These are phyloP conservation scores for Cryptococcus sp. DNA, from an alignment of 1,284 basidiomycete genomes.

Conservation along the genomic window DNA sequence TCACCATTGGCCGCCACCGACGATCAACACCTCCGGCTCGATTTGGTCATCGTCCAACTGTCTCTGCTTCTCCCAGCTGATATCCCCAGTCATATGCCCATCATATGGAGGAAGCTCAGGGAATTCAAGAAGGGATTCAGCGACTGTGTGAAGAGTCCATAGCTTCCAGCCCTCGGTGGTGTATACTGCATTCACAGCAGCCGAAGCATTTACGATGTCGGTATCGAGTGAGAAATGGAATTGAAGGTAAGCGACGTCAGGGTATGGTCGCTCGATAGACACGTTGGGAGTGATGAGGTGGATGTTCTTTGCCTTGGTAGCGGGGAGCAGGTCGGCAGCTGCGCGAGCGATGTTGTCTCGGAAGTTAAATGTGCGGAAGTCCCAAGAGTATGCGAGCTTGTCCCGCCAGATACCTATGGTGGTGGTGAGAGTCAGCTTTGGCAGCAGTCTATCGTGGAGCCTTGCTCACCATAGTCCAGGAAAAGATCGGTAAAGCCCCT, in stretches of 20 bases:
- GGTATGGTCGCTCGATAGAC: constrained; percentile 56
- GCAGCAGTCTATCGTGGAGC: neutral
- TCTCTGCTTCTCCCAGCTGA: constrained; percentile 24
- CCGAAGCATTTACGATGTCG: constrained; percentile 56
- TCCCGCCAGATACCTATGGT: constrained; percentile 34
- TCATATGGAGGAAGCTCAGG: constrained; percentile 47
- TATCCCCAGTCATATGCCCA: constrained; percentile 30
- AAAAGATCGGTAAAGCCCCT: constrained; percentile 29
- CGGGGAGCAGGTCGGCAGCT: constrained; percentile 27
- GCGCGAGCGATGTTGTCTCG: constrained; percentile 48
- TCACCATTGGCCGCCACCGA: constrained; percentile 54
- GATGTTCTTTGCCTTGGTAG: constrained; percentile 45
- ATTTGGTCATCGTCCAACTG: constrained; percentile 43
- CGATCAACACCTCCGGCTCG: constrained; percentile 57
- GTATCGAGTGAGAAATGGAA: constrained; percentile 62
- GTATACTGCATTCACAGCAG: constrained; percentile 61
- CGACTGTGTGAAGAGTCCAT: constrained; percentile 60
- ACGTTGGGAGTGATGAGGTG: constrained; percentile 52
- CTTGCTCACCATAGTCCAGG: constrained; percentile 28
- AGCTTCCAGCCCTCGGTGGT: constrained; percentile 59
- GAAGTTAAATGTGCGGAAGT: constrained; percentile 65
- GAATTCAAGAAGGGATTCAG: constrained; percentile 60
- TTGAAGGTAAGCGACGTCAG: constrained; percentile 63
- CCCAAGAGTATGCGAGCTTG: constrained; percentile 58
- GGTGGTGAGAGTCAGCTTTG: neutral